phyloP scores from a whole-genome alignment of 345 rosid species.

The Rhizophora mangle region DNA sequence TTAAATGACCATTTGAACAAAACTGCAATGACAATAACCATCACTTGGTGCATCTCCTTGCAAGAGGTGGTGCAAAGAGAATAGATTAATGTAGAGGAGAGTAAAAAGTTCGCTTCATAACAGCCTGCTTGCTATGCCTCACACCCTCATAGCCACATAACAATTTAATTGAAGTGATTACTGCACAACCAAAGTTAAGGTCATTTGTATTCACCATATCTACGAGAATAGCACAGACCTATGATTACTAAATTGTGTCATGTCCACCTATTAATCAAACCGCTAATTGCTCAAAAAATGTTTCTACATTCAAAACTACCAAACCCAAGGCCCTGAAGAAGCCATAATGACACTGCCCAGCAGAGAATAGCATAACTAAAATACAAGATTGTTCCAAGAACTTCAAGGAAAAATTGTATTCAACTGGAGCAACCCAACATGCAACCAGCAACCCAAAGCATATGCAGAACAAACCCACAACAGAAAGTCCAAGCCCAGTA shows the following conservation, averaged over 20 bases:
- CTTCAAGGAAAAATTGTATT: too few relatives aligned
- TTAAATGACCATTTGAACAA: conserved; percentile 24
- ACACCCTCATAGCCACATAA: conserved; percentile 21
- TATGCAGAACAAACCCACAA: too few relatives aligned
- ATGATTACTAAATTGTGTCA: conserved; percentile 20
- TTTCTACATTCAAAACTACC: conserved; percentile 22
- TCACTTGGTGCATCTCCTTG: conserved; percentile 25
- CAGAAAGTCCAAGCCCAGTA: too few relatives aligned
- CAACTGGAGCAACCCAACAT: too few relatives aligned
- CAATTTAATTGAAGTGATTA: conserved; percentile 14
- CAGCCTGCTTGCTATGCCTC: conserved; percentile 21
- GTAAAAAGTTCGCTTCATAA: conserved; percentile 8
- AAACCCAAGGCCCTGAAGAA: conserved; percentile 21
- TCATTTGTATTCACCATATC: conserved; percentile 18
- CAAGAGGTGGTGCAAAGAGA: conserved; percentile 13
- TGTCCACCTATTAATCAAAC: conserved; percentile 25
- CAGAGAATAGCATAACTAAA: too few relatives aligned
- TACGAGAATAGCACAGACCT: conserved; percentile 13
- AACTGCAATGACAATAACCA: conserved; percentile 29
- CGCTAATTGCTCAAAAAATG: conserved; percentile 13
- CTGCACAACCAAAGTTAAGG: conserved; percentile 15
- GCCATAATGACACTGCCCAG: conserved; percentile 17
- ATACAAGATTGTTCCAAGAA: too few relatives aligned
- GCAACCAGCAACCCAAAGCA: too few relatives aligned
- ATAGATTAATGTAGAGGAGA: conserved; percentile 8